These are phyloP conservation scores for Dysphania ambrosioides DNA, from an alignment of 148 eudicot genomes.

Conservation along the genomic window DNA sequence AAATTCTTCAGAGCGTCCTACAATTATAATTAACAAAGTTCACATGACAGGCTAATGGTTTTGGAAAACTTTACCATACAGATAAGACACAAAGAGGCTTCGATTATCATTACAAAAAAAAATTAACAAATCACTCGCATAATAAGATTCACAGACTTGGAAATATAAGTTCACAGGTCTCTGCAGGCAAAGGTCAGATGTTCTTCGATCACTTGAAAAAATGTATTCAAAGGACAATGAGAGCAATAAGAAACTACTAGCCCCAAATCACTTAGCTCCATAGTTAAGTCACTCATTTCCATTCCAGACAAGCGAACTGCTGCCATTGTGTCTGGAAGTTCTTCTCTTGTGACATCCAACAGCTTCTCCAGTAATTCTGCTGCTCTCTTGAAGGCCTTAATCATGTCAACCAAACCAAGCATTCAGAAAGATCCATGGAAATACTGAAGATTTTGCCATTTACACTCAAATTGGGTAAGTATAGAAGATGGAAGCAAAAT, in stretches of 20 bases:
- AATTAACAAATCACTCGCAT: no score
- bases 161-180: not conserved
- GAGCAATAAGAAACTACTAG: slow-evolving; percentile 19
- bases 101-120: not conserved
- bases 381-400: slow-evolving; percentile 86
- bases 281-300: slow-evolving; percentile 94
- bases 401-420: slow-evolving; percentile 6
- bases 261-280: slow-evolving; percentile 97
- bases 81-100: not conserved
- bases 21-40: not conserved
- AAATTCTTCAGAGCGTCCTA: not conserved
- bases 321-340: slow-evolving; percentile 93
- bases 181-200: not conserved
- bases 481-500: not conserved
- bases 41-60: not conserved
- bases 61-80: not conserved
- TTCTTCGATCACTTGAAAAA: not conserved
- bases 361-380: slow-evolving; percentile 86
- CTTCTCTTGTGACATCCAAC: slow-evolving; percentile 79
- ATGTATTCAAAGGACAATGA: not conserved
- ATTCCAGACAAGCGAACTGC: slow-evolving; percentile 88
- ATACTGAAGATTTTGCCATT: not conserved
- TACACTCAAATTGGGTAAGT: not conserved
- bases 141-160: not conserved
- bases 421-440: not conserved